These are phyloP conservation scores for Zymoseptoria brevis DNA, from an alignment of 2,329 filamentous ascomycete genomes.

Conservation along the genomic window DNA sequence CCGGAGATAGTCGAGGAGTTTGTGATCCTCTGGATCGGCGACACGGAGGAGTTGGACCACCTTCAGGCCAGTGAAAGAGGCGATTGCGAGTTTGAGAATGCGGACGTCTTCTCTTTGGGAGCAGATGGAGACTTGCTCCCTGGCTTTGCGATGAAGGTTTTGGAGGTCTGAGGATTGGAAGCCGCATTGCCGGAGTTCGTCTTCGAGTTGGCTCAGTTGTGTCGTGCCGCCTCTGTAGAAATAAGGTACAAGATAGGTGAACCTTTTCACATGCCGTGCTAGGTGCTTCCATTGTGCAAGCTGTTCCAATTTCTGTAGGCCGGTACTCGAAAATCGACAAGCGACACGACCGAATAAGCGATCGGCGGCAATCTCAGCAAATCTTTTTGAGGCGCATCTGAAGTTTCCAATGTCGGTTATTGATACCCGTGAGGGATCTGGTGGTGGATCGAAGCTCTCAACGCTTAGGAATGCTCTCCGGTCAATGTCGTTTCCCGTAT, in stretches of 20 bases:
- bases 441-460: slow-evolving; percentile 43
- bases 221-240: slow-evolving; percentile 48
- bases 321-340: slow-evolving; percentile 44
- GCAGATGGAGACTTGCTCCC: slow-evolving; percentile 46
- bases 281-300: slow-evolving; percentile 45
- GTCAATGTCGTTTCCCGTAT: slow-evolving; percentile 44
- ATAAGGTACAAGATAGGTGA: slow-evolving; percentile 53
- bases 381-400: slow-evolving; percentile 42
- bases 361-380: slow-evolving; percentile 43
- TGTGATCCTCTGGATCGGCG: slow-evolving; percentile 51
- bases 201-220: slow-evolving; percentile 10
- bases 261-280: slow-evolving; percentile 49
- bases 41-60: slow-evolving; percentile 58
- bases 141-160: slow-evolving; percentile 38
- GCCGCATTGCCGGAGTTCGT: slow-evolving; percentile 12
- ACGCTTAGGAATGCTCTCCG: slow-evolving; percentile 45
- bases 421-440: slow-evolving; percentile 35
- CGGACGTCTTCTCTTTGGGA: slow-evolving; percentile 43
- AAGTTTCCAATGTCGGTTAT: slow-evolving; percentile 40
- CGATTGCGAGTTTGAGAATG: slow-evolving; percentile 48
- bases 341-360: slow-evolving; percentile 46
- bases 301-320: slow-evolving; percentile 42
- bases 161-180: slow-evolving; percentile 11
- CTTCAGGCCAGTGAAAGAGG: slow-evolving; percentile 52
- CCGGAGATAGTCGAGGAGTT: slow-evolving; percentile 46